Base-by-base conservation (phyloP, 345 rosid genomes). In the Eucalyptus cloeziana region DNA sequence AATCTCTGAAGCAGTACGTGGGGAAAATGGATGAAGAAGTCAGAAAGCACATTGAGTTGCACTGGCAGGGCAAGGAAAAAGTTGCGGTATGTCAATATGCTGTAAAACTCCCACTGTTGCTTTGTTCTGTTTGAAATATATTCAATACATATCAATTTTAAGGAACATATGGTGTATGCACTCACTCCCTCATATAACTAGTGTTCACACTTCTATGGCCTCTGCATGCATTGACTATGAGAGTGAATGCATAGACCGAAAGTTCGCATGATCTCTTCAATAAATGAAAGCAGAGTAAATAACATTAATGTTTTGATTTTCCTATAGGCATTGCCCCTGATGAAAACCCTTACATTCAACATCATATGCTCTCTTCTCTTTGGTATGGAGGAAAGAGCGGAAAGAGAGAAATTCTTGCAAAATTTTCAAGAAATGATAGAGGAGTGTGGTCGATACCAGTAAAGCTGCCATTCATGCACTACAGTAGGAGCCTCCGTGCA, bases 321-420 rank as follows among this genome's bases (percentile, higher is more conserved):
- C 52, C 43, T 37, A 85, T 9, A 91, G 94, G 92, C 25, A n/a
- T 54, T 91, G 92, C 90, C 91, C 67, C 56, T 89, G 88, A 92
- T 90, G 92, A 92, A 92, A 92, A 88, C 14, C 15, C 90, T 93
- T 12, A 91, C 94, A 31, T 93, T 92, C 89, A 90, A 89, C 91
- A 51, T 91, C 5, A 89, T 91, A 86, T 89, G 89, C 89, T 83
- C 90, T 2, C 88, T 91, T 10, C 58, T 91, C 43, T 69, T 92
- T 37, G 91, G 95, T 50, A 12, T 92, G 16, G 92, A 90, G 60
- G 58, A 49, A 86, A 90, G 91, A 54, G 86, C 81, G 13, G 88
- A 30, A 86, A 89, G 89, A 87, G 90, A 89, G 27, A 25, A 17
- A 33, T 88, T 92, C 14, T 51, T 81, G 44, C 16, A 85, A 10